phyloP scores from a whole-genome alignment of 2,329 filamentous ascomycete species.

The Fusarium begoniae region DNA sequence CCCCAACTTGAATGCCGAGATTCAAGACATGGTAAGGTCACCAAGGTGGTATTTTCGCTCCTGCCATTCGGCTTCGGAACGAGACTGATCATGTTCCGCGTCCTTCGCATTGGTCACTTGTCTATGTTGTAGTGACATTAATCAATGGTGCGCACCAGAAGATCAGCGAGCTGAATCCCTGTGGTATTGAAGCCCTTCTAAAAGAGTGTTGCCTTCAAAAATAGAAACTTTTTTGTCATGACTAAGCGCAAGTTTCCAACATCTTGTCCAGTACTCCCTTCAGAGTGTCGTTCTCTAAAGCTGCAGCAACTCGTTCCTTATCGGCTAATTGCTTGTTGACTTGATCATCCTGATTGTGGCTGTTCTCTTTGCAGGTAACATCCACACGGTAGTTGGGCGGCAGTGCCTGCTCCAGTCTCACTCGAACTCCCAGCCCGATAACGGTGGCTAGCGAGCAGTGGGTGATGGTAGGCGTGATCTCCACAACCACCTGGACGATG shows the following conservation, averaged over 20 bases:
- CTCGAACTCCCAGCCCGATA: constrained; percentile 91
- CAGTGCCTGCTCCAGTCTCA: constrained; percentile 88
- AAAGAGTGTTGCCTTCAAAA: not conserved
- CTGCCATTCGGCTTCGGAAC: constrained; percentile 4
- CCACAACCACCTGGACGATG: constrained; percentile 79
- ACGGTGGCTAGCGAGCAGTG: constrained; percentile 97
- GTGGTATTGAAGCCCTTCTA: not conserved
- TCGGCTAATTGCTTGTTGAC: constrained; percentile 97
- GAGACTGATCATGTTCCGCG: not conserved
- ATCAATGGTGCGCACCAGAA: not conserved
- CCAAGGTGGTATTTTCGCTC: constrained; percentile 20
- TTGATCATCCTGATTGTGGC: constrained; percentile 93
- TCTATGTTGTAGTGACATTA: not conserved
- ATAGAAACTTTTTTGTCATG: not conserved
- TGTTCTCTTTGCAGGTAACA: constrained; percentile 93
- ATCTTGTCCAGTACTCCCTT: constrained; percentile 92
- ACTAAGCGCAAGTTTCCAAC: constrained; percentile 81
- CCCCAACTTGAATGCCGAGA: constrained; percentile 21
- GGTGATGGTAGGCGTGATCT: constrained; percentile 95
- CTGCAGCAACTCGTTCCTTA: constrained; percentile 95
- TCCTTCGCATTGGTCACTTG: not conserved
- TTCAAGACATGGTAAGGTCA: constrained; percentile 22
- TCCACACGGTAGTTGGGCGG: constrained; percentile 93
- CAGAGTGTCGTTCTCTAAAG: constrained; percentile 90
- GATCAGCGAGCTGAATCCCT: constrained; percentile 6